Percentiles rank a stretch among this genome's conserved stretches.
Conservation (phyloP, 495 filamentous ascomycete genomes). For the Xylaria telfairii region DNA sequence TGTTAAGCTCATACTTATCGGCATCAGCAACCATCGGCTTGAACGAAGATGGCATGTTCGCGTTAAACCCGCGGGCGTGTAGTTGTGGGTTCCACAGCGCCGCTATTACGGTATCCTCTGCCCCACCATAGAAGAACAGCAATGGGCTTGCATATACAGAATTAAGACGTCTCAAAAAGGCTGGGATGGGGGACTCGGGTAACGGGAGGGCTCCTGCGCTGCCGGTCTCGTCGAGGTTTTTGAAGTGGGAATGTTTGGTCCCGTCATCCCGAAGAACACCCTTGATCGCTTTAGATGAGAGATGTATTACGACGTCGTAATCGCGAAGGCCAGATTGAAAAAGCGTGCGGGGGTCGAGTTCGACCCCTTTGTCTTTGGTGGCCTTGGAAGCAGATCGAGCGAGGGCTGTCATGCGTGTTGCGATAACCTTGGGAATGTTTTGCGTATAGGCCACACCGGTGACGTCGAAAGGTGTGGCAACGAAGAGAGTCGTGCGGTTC, state of each 20-base stretch:
- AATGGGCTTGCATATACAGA: constrained; percentile 65
- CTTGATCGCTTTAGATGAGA: constrained; percentile 60
- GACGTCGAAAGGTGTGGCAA: constrained; percentile 76
- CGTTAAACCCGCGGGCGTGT: constrained; percentile 62
- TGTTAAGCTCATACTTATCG: constrained; percentile 68
- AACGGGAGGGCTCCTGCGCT: constrained; percentile 50
- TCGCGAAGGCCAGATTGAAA: constrained; percentile 73
- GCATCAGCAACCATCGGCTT: constrained; percentile 46
- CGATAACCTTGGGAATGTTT: constrained; percentile 77
- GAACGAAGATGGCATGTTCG: constrained; percentile 73
- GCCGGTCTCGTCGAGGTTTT: constrained; percentile 67
- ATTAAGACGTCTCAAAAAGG: constrained; percentile 66
- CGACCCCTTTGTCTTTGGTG: constrained; percentile 60
- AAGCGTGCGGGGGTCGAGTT: constrained; percentile 64
- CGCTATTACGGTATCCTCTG: constrained; percentile 65
- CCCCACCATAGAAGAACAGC: constrained; percentile 74
- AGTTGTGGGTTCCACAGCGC: constrained; percentile 83
- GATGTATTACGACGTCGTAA: constrained; percentile 83
- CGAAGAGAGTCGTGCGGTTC: constrained; percentile 82
- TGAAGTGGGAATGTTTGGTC: constrained; percentile 59
- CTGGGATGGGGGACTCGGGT: constrained; percentile 50
- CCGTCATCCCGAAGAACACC: constrained; percentile 37
- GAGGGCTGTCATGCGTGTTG: constrained; percentile 79
- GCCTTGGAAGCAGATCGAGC: constrained; percentile 72
- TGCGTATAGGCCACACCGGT: constrained; percentile 81